Percentiles rank a stretch among this genome's conserved stretches.
Evolutionary conservation across 495 filamentous ascomycete genomes (phyloP).

Genomic region (Hypoxylon fragiforme): DNA sequence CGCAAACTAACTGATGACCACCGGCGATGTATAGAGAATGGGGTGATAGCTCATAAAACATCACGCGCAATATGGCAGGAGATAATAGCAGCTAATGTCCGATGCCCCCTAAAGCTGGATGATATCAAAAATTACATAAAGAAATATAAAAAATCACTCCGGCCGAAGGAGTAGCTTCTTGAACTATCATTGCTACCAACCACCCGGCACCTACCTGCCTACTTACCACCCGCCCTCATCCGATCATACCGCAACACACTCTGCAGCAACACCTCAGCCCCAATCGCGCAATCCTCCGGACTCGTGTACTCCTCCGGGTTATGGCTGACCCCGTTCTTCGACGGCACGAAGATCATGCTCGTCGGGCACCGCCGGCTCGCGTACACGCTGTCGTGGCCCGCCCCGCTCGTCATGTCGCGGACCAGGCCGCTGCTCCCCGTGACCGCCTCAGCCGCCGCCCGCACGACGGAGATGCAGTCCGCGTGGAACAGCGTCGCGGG

Average conservation of each 20-base stretch:
- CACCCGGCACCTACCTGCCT: no score
- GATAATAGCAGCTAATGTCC: slow-evolving; percentile 23
- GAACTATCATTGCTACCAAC: no score
- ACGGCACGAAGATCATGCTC: slow-evolving; percentile 56
- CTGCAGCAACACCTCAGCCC: slow-evolving; percentile 43
- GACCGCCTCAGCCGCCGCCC: slow-evolving; percentile 61
- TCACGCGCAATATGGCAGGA: slow-evolving; percentile 35
- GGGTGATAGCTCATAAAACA: slow-evolving; percentile 34
- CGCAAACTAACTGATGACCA: slow-evolving; percentile 37
- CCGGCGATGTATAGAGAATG: slow-evolving; percentile 34
- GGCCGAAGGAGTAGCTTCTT: no score
- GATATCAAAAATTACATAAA: neutral
- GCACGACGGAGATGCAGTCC: slow-evolving; percentile 69
- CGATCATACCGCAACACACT: slow-evolving; percentile 44
- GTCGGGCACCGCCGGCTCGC: slow-evolving; percentile 46
- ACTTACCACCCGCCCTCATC: slow-evolving; percentile 20
- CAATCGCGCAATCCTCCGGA: slow-evolving; percentile 45
- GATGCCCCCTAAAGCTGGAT: slow-evolving; percentile 28
- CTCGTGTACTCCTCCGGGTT: slow-evolving; percentile 54
- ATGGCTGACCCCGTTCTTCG: slow-evolving; percentile 51
- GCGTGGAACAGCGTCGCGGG: slow-evolving; percentile 69
- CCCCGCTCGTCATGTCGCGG: slow-evolving; percentile 57
- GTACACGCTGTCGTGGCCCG: slow-evolving; percentile 62
- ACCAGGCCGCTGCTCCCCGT: slow-evolving; percentile 37
- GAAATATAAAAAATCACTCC: no score